These are phyloP conservation scores for Cucumis sativus DNA, from an alignment of 306 rosid genomes.

Conservation along the genomic window DNA sequence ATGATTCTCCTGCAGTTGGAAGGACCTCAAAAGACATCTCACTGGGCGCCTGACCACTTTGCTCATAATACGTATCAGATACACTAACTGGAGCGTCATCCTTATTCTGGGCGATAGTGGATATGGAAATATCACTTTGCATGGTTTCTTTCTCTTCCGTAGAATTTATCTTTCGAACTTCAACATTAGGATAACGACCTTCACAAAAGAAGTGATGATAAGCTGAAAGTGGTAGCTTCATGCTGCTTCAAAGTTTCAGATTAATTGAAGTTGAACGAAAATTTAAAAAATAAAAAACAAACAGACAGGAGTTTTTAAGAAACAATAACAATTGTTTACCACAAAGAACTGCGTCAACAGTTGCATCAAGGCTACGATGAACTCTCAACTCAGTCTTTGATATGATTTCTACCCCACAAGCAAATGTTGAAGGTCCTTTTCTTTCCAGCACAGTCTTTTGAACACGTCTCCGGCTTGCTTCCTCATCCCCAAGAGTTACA, in stretches of 20 bases:
- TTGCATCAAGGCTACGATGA: conserved; percentile 74
- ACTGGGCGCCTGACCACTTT: conserved; percentile 14
- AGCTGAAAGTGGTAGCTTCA: conserved; percentile 2
- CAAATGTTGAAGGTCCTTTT: conserved; percentile 89
- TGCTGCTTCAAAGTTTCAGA: not conserved
- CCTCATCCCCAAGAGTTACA: conserved; percentile 94
- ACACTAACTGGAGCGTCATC: conserved; percentile 30
- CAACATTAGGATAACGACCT: conserved; percentile 71
- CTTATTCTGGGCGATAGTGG: conserved; percentile 24
- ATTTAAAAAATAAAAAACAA: not conserved
- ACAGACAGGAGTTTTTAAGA: not conserved
- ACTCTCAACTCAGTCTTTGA: conserved; percentile 80
- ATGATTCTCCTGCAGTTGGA: conserved; percentile 30
- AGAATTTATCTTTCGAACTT: conserved; percentile 65
- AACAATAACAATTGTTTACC: conserved; percentile 23
- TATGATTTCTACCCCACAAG: conserved; percentile 78
- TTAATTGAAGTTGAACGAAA: not conserved
- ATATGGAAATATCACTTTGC: conserved; percentile 18
- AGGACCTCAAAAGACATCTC: conserved; percentile 27
- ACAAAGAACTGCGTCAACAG: conserved; percentile 79
- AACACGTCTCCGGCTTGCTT: conserved; percentile 85
- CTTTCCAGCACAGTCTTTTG: conserved; percentile 93
- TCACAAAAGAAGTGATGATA: conserved; percentile 15
- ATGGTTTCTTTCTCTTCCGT: conserved; percentile 27
- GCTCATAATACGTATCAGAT: conserved; percentile 20